These are phyloP conservation scores for Straminergon stramineum DNA, from an alignment of 225 moss, liverwort and hornwort genomes.

Conservation along the genomic window DNA sequence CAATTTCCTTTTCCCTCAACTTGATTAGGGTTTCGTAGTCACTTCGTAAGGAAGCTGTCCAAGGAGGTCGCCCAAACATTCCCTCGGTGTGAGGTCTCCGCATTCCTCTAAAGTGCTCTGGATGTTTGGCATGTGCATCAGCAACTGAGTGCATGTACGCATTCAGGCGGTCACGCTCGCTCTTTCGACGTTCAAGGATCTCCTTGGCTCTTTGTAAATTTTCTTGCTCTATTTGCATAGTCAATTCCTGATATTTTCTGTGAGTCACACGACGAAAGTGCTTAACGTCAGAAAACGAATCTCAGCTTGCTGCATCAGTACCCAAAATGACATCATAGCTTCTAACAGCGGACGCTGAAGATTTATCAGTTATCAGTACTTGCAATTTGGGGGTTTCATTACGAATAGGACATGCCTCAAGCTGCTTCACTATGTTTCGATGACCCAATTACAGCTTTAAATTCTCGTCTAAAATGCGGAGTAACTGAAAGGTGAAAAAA, in stretches of 20 bases:
- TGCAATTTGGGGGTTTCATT: not conserved
- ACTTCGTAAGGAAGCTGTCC: conserved; percentile 56
- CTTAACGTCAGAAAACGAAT: not conserved
- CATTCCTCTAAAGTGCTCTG: conserved; percentile 17
- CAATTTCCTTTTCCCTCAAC: conserved; percentile 58
- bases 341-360: not conserved
- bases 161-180: conserved; percentile 61
- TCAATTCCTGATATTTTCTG: conserved; percentile 81
- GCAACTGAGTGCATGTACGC: conserved; percentile 61
- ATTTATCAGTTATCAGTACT: not conserved
- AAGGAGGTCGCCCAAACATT: conserved; percentile 40
- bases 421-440: not conserved
- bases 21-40: conserved; percentile 61
- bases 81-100: conserved; percentile 22
- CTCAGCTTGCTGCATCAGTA: not conserved
- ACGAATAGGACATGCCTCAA: not conserved
- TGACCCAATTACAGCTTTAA: not conserved
- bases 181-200: conserved; percentile 64
- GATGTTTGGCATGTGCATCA: conserved; percentile 28
- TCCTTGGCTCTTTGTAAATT: conserved; percentile 49
- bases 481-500: not conserved
- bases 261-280: not conserved
- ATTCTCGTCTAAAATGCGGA: not conserved
- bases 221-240: conserved; percentile 51
- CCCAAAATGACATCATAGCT: not conserved